phyloP scores from a whole-genome alignment of 768 basidiomycete species.

The Boletus sp. region DNA sequence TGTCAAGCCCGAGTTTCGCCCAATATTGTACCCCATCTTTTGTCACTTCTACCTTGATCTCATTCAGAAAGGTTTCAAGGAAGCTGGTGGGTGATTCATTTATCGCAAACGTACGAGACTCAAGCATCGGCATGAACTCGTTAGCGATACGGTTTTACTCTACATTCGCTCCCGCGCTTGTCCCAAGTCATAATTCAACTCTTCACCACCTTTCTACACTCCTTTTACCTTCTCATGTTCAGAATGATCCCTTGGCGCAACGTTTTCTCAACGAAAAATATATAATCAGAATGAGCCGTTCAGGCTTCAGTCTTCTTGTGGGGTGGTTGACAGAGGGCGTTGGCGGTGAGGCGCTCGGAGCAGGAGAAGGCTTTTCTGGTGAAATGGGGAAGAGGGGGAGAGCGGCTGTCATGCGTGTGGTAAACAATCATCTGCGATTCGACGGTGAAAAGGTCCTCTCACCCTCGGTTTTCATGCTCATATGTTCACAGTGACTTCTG shows the following conservation, averaged over 20 bases:
- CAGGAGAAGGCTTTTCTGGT: constrained; percentile 74
- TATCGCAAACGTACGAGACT: not conserved
- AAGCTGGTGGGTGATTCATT: constrained; percentile 62
- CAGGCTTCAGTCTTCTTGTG: constrained; percentile 86
- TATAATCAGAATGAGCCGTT: constrained; percentile 82
- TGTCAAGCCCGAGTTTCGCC: constrained; percentile 83
- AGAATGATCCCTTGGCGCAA: constrained; percentile 77
- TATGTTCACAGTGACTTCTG: constrained; percentile 56
- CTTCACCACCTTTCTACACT: constrained; percentile 79
- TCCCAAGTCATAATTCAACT: constrained; percentile 59
- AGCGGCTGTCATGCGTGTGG: constrained; percentile 87
- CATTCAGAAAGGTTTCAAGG: constrained; percentile 84
- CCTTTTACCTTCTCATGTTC: constrained; percentile 78
- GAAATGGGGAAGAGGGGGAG: constrained; percentile 82
- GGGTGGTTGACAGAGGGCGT: constrained; percentile 96
- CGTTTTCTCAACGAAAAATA: constrained; percentile 91
- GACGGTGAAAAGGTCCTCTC: constrained; percentile 55
- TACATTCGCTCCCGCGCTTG: constrained; percentile 65
- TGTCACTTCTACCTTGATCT: constrained; percentile 97
- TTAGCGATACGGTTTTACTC: constrained; percentile 73
- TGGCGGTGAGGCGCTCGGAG: constrained; percentile 80
- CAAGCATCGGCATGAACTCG: constrained; percentile 12
- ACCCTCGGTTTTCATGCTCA: constrained; percentile 16
- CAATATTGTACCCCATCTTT: constrained; percentile 93
- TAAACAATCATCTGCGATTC: constrained; percentile 90